Evolutionary conservation across 148 eudicot species (phyloP).

Genomic region (Diospyros kaki): DNA sequence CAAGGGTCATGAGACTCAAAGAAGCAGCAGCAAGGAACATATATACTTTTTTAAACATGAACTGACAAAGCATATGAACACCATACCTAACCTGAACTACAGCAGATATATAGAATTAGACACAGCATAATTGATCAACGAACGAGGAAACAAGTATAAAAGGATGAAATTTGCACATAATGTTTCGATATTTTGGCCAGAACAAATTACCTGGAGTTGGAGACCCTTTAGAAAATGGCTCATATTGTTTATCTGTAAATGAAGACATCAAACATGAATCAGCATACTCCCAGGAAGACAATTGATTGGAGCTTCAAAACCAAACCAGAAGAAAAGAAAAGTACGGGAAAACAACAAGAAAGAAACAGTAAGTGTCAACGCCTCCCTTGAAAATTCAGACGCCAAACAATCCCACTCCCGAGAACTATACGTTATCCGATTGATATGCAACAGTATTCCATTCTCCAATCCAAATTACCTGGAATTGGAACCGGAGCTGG

Average conservation of each 20-base stretch:
- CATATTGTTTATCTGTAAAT: slow-evolving; percentile 41
- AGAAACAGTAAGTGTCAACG: no score
- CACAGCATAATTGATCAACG: background rate
- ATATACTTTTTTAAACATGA: no score
- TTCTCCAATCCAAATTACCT: slow-evolving; percentile 21
- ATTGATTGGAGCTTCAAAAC: background rate
- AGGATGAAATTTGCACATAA: background rate
- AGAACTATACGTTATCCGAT: no score
- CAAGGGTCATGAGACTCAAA: background rate
- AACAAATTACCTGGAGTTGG: slow-evolving; percentile 34
- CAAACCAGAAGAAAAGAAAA: no score
- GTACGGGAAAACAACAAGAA: no score
- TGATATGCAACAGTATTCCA: no score
- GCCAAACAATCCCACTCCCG: background rate
- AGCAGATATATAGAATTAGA: background rate
- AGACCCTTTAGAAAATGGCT: slow-evolving; percentile 27
- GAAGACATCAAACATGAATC: background rate
- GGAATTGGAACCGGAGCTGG: slow-evolving; percentile 56
- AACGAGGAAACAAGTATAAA: slow-evolving; percentile 3
- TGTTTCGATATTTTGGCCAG: background rate
- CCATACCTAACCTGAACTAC: background rate
- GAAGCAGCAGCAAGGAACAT: background rate
- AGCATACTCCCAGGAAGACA: background rate
- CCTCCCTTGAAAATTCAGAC: no score
- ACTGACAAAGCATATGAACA: background rate